Percentiles rank a stretch among this genome's conserved stretches.
Conservation (phyloP, 2,329 filamentous ascomycete genomes). For the Capronia americana region DNA sequence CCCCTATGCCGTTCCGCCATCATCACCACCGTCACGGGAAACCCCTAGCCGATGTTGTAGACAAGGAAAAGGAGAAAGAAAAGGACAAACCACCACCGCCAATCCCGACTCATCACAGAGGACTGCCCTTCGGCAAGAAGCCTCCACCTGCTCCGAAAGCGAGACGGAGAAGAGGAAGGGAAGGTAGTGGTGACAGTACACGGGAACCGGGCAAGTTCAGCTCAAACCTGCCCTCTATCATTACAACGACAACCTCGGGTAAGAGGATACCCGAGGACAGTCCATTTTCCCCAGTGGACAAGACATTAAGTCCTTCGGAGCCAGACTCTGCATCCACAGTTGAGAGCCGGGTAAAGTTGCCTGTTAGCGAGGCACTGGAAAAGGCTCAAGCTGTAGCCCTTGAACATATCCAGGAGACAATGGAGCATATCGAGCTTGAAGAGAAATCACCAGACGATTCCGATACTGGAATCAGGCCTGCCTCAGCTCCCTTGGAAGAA, state of each 20-base stretch:
- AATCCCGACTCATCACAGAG: conserved; percentile 28
- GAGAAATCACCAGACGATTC: background rate
- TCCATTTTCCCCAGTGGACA: conserved; percentile 34
- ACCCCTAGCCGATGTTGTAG: background rate
- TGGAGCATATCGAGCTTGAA: conserved; percentile 35
- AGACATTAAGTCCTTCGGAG: conserved; percentile 30
- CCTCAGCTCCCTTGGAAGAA: background rate
- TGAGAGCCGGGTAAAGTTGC: conserved; percentile 25
- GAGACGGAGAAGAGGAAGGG: conserved; percentile 49
- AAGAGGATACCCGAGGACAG: conserved; percentile 22
- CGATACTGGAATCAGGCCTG: background rate
- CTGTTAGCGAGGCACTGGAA: conserved; percentile 37
- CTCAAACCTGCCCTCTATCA: conserved; percentile 37
- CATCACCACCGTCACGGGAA: conserved; percentile 23
- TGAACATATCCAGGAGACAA: conserved; percentile 34
- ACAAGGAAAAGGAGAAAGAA: conserved; percentile 14
- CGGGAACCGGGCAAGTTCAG: conserved; percentile 39
- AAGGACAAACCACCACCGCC: conserved; percentile 28
- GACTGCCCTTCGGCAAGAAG: conserved; percentile 33
- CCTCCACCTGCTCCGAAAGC: conserved; percentile 47
- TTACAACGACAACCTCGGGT: conserved; percentile 32
- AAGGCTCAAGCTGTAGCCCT: conserved; percentile 37
- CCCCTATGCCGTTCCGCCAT: conserved; percentile 18
- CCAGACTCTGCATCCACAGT: conserved; percentile 10
- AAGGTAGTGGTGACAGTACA: conserved; percentile 36